Conservation (phyloP, 495 filamentous ascomycete species). For the Margaritispora aquatica region DNA sequence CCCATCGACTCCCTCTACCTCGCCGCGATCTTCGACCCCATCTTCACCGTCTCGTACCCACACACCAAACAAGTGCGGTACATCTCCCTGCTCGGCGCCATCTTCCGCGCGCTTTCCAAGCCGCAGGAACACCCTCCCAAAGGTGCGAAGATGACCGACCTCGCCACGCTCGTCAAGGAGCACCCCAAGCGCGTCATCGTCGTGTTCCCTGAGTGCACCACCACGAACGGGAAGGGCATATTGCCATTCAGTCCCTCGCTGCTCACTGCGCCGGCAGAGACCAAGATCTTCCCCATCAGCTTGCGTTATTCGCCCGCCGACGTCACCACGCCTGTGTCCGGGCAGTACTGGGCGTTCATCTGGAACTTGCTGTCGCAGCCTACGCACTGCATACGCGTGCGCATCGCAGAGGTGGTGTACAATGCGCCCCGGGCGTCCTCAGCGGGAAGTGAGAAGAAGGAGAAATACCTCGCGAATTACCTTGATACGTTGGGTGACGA, state of each 20-base stretch:
- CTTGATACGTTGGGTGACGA: slow-evolving; percentile 39
- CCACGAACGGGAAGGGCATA: slow-evolving; percentile 90
- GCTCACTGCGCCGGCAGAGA: slow-evolving; percentile 51
- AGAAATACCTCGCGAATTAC: slow-evolving; percentile 42
- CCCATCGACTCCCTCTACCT: slow-evolving; percentile 93
- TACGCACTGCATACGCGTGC: slow-evolving; percentile 83
- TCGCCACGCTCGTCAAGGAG: slow-evolving; percentile 53
- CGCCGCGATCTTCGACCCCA: slow-evolving; percentile 91
- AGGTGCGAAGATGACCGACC: slow-evolving; percentile 46
- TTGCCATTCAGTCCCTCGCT: slow-evolving; percentile 73
- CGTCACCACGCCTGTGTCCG: slow-evolving; percentile 83
- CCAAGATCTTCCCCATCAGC: slow-evolving; percentile 81
- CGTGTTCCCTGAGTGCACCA: slow-evolving; percentile 88
- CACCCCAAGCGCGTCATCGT: slow-evolving; percentile 72
- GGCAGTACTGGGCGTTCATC: slow-evolving; percentile 58
- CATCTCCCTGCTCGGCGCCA: slow-evolving; percentile 68
- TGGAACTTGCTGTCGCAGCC: slow-evolving; percentile 82
- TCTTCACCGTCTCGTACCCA: slow-evolving; percentile 84
- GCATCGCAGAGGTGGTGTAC: slow-evolving; percentile 69
- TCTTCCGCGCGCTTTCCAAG: slow-evolving; percentile 62
- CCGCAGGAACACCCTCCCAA: slow-evolving; percentile 44
- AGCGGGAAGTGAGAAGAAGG: slow-evolving; percentile 16
- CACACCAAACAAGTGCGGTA: slow-evolving; percentile 62
- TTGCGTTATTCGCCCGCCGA: slow-evolving; percentile 83
- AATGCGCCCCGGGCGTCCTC: slow-evolving; percentile 32